Conservation (phyloP, 176 grass and related monocot species). For the maize (Zea mays) region Zm-B73-REFERENCE-NAM-5.0 NC_050096.1:225223501-225224000, state of each 20-base stretch:
- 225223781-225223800: background rate
- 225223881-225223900: conserved; percentile 17
- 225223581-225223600: background rate
- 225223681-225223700: background rate
- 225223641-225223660: background rate
- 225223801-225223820: conserved; percentile 27
- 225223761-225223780: background rate
- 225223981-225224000: conserved; percentile 7
- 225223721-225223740: conserved; percentile 15
- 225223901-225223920: conserved; percentile 3
- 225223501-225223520: conserved; percentile 19
- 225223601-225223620: background rate
- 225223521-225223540: conserved; percentile 18
- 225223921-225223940: background rate
- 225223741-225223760: conserved; percentile 6
- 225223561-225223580: background rate
- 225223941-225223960: background rate
- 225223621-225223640: conserved; percentile 15
- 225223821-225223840: conserved; percentile 18
- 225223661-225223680: too few relatives aligned
- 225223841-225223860: background rate
- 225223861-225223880: background rate
- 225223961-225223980: background rate
- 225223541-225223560: background rate
- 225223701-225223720: background rate